Percentiles rank a stretch among this genome's conserved stretches.
Evolutionary conservation across 2,329 filamentous ascomycete genomes (phyloP).

Genomic region (Fusarium illudens): DNA sequence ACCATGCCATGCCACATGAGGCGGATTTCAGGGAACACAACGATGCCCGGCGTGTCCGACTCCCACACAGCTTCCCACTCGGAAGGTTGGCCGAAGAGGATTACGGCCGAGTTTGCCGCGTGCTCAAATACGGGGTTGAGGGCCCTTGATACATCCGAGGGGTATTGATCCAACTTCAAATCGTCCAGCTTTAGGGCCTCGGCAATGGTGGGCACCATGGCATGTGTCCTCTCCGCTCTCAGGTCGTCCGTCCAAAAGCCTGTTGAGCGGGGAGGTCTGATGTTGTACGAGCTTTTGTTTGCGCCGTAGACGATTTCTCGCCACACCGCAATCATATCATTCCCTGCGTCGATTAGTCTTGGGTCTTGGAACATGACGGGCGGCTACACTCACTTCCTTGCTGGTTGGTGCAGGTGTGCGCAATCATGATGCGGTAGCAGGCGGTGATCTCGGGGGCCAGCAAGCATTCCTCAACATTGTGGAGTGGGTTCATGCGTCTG

Average conservation of each 20-base stretch:
- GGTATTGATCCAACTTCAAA: neutral
- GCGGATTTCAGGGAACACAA: neutral
- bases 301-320: neutral
- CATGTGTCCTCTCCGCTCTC: neutral
- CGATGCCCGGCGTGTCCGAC: neutral
- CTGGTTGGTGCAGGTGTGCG: neutral
- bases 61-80: neutral
- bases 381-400: neutral
- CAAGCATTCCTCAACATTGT: neutral
- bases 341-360: neutral
- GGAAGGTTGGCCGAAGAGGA: neutral
- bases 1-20: neutral
- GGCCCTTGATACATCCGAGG: neutral
- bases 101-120: neutral
- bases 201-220: neutral
- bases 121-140: neutral
- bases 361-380: neutral
- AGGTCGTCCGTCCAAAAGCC: neutral
- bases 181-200: neutral
- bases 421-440: neutral
- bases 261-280: neutral
- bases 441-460: neutral
- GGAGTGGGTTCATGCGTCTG: neutral
- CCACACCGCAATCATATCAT: neutral
- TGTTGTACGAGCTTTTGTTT: neutral